A percentile compares a stretch with the other conserved stretches of the same genome.
phyloP scores from a whole-genome alignment of 2,329 filamentous ascomycete species.

The Didymella pinodella region DNA sequence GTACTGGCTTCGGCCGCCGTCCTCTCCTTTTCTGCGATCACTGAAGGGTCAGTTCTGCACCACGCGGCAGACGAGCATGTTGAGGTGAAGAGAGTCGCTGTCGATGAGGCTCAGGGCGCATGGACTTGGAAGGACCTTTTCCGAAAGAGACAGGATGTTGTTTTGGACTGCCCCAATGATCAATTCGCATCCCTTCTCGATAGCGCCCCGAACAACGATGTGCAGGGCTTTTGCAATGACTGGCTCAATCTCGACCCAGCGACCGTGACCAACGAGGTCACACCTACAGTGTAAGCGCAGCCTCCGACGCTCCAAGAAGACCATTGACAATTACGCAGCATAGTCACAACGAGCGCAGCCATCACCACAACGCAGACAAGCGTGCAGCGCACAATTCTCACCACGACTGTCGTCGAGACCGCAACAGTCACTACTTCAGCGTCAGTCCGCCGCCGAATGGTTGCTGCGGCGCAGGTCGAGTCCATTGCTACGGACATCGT shows the following conservation, averaged over 20 bases:
- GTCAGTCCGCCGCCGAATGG: constrained; percentile 22
- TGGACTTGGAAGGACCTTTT: constrained; percentile 22
- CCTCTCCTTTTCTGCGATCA: constrained; percentile 39
- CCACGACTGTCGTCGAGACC: constrained; percentile 34
- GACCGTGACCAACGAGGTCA: constrained; percentile 32
- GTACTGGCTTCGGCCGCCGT: constrained; percentile 41
- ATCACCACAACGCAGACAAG: constrained; percentile 28
- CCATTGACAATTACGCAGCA: constrained; percentile 22
- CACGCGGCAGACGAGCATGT: constrained; percentile 19
- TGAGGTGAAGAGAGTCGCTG: constrained; percentile 11
- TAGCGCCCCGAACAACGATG: constrained; percentile 17
- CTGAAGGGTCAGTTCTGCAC: constrained; percentile 31
- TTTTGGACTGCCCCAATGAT: constrained; percentile 31
- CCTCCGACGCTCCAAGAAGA: background rate
- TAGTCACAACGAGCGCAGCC: constrained; percentile 29
- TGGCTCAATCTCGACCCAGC: constrained; percentile 39
- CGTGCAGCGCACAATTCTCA: constrained; percentile 31
- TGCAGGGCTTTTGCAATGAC: constrained; percentile 40
- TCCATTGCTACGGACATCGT: constrained; percentile 36
- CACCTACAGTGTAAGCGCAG: constrained; percentile 36
- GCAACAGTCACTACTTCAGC: constrained; percentile 30
- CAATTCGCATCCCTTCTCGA: constrained; percentile 30
- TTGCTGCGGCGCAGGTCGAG: constrained; percentile 28
- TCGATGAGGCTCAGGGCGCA: constrained; percentile 4
- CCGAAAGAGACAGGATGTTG: constrained; percentile 27